Percentiles rank a stretch among this genome's conserved stretches.
Evolutionary conservation across 2,329 filamentous ascomycete genomes (phyloP).

Genomic region (Xylaria sp.): DNA sequence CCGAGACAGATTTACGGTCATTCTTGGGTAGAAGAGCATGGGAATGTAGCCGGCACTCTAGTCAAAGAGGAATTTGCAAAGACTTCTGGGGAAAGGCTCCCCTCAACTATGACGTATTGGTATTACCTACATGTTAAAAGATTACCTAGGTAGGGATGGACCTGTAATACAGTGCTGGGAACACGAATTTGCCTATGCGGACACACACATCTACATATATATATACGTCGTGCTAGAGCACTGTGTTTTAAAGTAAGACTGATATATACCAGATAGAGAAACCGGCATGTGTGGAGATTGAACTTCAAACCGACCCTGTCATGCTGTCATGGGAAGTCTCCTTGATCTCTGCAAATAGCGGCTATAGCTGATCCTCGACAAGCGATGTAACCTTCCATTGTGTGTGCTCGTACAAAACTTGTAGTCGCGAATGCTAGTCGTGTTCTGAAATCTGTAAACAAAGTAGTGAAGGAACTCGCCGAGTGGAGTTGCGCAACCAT

Average conservation of each 20-base stretch:
- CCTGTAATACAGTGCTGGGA: neutral
- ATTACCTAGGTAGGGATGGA: neutral
- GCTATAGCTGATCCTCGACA: slow-evolving; percentile 5
- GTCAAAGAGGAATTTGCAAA: neutral
- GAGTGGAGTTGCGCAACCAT: neutral
- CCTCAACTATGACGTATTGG: neutral
- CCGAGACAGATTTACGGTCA: neutral
- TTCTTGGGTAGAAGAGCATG: neutral
- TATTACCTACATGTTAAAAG: too few species aligned
- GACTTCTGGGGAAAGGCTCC: neutral
- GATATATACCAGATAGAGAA: neutral
- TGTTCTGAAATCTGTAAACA: neutral
- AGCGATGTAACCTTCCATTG: slow-evolving; percentile 21
- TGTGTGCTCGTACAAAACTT: neutral
- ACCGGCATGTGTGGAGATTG: too few species aligned
- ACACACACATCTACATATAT: neutral
- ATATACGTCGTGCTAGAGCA: neutral
- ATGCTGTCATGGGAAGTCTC: too few species aligned
- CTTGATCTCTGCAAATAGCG: neutral
- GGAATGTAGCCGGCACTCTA: too few species aligned
- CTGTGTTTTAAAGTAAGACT: neutral
- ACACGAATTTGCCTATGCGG: neutral
- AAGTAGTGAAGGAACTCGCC: slow-evolving; percentile 1
- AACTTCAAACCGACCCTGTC: neutral
- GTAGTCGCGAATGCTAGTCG: too few species aligned